Evolutionary conservation across 176 grass and related monocot species (phyloP).

Genomic region (Miscanthus lutarioriparius): DNA sequence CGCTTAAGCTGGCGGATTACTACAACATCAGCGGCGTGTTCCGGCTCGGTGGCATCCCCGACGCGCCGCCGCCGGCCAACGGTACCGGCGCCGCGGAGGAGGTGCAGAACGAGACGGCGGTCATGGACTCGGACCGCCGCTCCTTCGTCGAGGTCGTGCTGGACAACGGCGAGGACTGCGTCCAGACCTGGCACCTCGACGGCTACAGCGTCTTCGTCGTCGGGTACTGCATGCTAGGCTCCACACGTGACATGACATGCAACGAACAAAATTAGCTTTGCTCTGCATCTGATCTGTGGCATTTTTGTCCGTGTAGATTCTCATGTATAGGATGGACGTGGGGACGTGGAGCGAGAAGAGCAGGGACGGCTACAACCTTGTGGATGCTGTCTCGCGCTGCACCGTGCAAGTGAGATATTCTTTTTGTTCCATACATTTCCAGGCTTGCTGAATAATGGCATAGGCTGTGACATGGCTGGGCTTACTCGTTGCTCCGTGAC

Average conservation of each 20-base stretch:
- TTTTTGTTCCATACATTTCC: neutral
- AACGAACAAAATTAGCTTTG: neutral
- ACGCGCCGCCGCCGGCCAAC: conserved; percentile 10
- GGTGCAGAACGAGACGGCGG: conserved; percentile 47
- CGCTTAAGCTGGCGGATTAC: conserved; percentile 84
- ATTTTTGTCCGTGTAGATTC: neutral
- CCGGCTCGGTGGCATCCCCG: conserved; percentile 55
- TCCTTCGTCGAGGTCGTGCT: conserved; percentile 79
- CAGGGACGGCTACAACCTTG: conserved; percentile 77
- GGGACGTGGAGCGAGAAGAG: conserved; percentile 63
- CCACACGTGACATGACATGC: neutral
- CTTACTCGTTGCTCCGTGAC: neutral
- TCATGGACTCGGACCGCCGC: conserved; percentile 78
- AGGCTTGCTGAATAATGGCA: neutral
- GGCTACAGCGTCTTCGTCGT: conserved; percentile 85
- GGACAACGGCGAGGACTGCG: conserved; percentile 54
- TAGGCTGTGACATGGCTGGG: neutral
- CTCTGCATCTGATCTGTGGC: neutral
- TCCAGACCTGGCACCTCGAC: conserved; percentile 91
- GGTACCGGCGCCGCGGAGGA: no score
- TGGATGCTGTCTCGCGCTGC: conserved; percentile 71
- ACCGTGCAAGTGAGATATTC: conserved; percentile 61
- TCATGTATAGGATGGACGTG: conserved; percentile 55
- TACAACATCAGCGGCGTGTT: conserved; percentile 79
- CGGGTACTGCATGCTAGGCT: conserved; percentile 33